Evolutionary conservation across 257 asterid species (phyloP).

Genomic region (Petunia axillaris): DNA sequence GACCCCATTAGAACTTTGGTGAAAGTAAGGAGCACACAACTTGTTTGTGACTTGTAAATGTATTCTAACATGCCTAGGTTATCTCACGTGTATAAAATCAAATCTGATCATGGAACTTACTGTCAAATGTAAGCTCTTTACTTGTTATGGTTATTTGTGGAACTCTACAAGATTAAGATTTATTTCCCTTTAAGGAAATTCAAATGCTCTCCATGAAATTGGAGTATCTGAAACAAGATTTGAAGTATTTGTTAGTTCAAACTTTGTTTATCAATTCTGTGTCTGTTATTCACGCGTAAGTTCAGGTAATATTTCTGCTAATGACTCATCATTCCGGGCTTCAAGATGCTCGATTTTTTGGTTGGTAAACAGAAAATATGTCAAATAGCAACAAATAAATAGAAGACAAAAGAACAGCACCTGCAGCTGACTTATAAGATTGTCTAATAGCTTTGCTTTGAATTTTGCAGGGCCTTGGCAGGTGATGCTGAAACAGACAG

Average conservation of each 20-base stretch:
- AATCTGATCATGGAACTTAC: conserved; percentile 20
- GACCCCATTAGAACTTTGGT: background rate
- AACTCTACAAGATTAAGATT: background rate
- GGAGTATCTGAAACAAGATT: background rate
- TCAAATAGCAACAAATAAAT: background rate
- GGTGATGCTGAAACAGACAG: conserved; percentile 94
- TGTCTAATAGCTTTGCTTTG: conserved; percentile 5
- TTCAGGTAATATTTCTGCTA: background rate
- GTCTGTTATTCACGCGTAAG: background rate
- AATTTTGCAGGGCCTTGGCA: conserved; percentile 90
- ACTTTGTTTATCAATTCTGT: background rate
- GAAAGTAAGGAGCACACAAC: background rate
- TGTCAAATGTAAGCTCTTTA: background rate
- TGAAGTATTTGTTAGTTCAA: background rate
- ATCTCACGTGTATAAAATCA: background rate
- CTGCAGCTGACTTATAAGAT: background rate
- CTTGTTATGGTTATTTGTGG: background rate
- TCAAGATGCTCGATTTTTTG: background rate
- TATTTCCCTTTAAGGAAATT: background rate
- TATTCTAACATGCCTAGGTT: background rate
- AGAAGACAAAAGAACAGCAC: background rate
- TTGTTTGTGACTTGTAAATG: background rate
- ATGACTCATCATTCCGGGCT: background rate
- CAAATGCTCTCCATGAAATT: background rate
- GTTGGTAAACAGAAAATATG: background rate